phyloP scores from a whole-genome alignment of 805 yeast genomes.

The Yarrowia divulgata region DNA sequence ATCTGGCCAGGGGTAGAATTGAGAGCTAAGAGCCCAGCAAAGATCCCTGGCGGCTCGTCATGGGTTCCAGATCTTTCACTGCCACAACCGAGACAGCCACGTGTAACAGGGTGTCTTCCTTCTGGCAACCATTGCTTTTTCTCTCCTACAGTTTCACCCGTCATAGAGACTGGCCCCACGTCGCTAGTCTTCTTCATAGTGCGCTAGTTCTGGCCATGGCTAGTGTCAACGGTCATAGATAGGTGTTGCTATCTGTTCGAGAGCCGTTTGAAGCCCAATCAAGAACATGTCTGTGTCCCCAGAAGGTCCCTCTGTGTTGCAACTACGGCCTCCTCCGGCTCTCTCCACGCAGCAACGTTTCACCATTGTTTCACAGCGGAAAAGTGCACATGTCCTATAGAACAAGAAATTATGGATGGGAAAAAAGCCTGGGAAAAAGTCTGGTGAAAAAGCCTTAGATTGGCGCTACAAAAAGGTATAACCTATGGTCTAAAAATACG shows the following conservation, averaged over 20 bases:
- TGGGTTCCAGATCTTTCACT: not conserved
- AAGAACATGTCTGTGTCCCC: too few relatives aligned
- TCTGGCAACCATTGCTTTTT: slow-evolving; percentile 18
- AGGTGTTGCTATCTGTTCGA: too few relatives aligned
- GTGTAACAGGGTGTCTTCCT: not conserved
- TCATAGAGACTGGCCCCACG: not conserved
- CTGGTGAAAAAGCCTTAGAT: not conserved
- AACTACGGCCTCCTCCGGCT: not conserved
- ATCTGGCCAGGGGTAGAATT: not conserved
- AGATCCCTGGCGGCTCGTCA: not conserved
- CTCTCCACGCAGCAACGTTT: slow-evolving; percentile 19
- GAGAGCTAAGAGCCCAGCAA: too few relatives aligned
- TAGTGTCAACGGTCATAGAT: not conserved
- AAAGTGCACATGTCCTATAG: not conserved
- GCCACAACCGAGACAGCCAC: slow-evolving; percentile 1
- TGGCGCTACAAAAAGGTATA: not conserved
- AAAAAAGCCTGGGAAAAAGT: not conserved
- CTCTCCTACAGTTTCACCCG: not conserved
- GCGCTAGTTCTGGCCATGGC: too few relatives aligned
- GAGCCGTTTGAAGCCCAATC: too few relatives aligned
- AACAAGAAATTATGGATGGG: not conserved
- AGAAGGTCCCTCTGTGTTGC: too few relatives aligned
- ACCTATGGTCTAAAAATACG: not conserved
- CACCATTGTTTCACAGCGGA: slow-evolving; percentile 21
- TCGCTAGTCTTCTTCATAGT: too few relatives aligned